A percentile compares a stretch with the other conserved stretches of the same genome.
phyloP scores from a whole-genome alignment of 1,139 yeast species.

The Geotrichum bryndzae region DNA sequence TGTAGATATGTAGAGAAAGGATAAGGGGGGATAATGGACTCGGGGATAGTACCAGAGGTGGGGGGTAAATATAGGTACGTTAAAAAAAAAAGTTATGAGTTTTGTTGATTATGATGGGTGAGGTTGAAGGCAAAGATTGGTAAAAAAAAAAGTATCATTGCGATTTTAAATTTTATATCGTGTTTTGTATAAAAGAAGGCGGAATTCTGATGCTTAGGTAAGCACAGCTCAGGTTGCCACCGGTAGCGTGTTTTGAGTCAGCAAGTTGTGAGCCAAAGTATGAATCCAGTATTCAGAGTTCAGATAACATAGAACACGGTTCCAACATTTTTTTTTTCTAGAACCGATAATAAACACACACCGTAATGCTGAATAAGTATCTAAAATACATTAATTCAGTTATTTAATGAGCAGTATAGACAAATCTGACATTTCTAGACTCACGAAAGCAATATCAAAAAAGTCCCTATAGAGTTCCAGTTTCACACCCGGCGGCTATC shows the following conservation, averaged over 20 bases:
- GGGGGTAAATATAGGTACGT: too few relatives aligned
- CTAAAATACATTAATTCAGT: too few relatives aligned
- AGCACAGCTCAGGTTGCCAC: neutral
- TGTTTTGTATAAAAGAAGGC: neutral
- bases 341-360: too few relatives aligned
- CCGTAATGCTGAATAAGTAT: too few relatives aligned
- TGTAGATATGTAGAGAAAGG: neutral
- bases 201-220: neutral
- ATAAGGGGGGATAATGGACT: neutral
- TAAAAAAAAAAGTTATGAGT: neutral
- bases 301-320: too few relatives aligned
- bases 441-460: too few relatives aligned
- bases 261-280: neutral
- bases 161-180: neutral
- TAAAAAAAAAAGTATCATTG: neutral
- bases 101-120: neutral
- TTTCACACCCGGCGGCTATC: too few relatives aligned
- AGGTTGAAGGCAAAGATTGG: neutral
- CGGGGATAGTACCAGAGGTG: neutral
- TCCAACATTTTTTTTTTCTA: too few relatives aligned
- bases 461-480: too few relatives aligned
- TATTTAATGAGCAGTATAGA: too few relatives aligned
- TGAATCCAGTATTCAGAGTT: too few relatives aligned
- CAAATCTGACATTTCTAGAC: too few relatives aligned
- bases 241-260: neutral